Percentiles rank a stretch among this genome's conserved stretches.
phyloP scores from a whole-genome alignment of 1,139 yeast species.

The Yamadazyma blattariae region DNA sequence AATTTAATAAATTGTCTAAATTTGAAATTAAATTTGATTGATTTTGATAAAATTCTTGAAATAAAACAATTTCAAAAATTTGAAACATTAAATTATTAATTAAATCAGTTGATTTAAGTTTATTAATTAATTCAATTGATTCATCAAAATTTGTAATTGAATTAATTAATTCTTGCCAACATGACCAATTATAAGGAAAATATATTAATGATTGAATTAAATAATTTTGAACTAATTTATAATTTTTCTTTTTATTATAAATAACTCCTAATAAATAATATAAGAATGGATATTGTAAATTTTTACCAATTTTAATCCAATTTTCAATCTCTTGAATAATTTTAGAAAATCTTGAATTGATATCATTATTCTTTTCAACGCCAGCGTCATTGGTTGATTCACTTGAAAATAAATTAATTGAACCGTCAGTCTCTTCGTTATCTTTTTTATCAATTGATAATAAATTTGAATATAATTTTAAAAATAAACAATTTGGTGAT shows the following conservation, averaged over 20 bases:
- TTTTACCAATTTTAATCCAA: slow-evolving; percentile 16
- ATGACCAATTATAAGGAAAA: slow-evolving; percentile 90
- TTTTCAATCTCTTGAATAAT: slow-evolving; percentile 42
- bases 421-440: slow-evolving; percentile 72
- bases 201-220: slow-evolving; percentile 56
- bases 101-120: slow-evolving; percentile 28
- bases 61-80: slow-evolving; percentile 65
- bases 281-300: slow-evolving; percentile 48
- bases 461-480: slow-evolving; percentile 65
- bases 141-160: slow-evolving; percentile 67
- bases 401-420: slow-evolving; percentile 29
- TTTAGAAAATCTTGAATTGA: slow-evolving; percentile 35
- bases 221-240: slow-evolving; percentile 53
- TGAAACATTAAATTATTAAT: slow-evolving; percentile 52
- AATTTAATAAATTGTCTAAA: slow-evolving; percentile 42
- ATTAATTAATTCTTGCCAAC: slow-evolving; percentile 80
- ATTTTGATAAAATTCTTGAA: slow-evolving; percentile 80
- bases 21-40: slow-evolving; percentile 46
- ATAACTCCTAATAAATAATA: slow-evolving; percentile 69
- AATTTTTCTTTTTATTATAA: slow-evolving; percentile 60
- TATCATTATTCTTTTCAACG: slow-evolving; percentile 13
- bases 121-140: slow-evolving; percentile 46
- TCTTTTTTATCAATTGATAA: slow-evolving; percentile 72
- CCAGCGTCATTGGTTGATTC: slow-evolving; percentile 7
- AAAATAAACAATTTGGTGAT: slow-evolving; percentile 58